These are phyloP conservation scores for Conidiobolus incongruus DNA, from an alignment of 371 early-diverging fungal genomes.

Conservation along the genomic window DNA sequence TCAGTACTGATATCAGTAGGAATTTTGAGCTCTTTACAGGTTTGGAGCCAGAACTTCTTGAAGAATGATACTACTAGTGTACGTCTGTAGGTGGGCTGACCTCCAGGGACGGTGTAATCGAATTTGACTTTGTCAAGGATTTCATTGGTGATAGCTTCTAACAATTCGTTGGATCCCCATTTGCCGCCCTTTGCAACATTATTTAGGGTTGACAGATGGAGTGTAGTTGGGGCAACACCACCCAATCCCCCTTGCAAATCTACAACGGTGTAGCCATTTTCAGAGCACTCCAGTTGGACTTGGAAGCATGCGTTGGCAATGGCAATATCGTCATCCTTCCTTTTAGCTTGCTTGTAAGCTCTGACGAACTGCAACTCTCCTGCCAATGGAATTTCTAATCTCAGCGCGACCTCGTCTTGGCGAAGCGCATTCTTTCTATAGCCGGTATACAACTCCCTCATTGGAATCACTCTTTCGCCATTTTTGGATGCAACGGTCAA, in stretches of 20 bases:
- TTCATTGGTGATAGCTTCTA: background rate
- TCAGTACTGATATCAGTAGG: constrained; percentile 11
- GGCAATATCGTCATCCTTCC: constrained; percentile 60
- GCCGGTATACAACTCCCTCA: constrained; percentile 42
- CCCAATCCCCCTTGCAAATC: constrained; percentile 28
- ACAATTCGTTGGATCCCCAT: constrained; percentile 20
- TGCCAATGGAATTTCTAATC: constrained; percentile 31
- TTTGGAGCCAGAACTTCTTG: constrained; percentile 35
- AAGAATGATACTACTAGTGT: constrained; percentile 39
- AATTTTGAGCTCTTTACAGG: constrained; percentile 8
- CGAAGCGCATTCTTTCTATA: constrained; percentile 44
- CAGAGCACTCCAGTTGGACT: constrained; percentile 21
- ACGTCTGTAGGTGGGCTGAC: constrained; percentile 48
- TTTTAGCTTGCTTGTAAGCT: constrained; percentile 58
- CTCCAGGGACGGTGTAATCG: constrained; percentile 34
- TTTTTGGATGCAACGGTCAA: constrained; percentile 19
- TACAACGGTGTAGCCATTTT: constrained; percentile 20
- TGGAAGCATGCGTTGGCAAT: constrained; percentile 47
- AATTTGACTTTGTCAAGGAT: background rate
- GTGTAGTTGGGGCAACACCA: constrained; percentile 42
- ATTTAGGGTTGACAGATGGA: constrained; percentile 17
- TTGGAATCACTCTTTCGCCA: constrained; percentile 20
- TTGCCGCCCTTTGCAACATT: constrained; percentile 12
- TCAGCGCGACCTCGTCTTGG: constrained; percentile 27
- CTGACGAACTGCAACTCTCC: constrained; percentile 21